Conservation (phyloP, 139 green algal species). For the Ettlia oleoabundans region DNA sequence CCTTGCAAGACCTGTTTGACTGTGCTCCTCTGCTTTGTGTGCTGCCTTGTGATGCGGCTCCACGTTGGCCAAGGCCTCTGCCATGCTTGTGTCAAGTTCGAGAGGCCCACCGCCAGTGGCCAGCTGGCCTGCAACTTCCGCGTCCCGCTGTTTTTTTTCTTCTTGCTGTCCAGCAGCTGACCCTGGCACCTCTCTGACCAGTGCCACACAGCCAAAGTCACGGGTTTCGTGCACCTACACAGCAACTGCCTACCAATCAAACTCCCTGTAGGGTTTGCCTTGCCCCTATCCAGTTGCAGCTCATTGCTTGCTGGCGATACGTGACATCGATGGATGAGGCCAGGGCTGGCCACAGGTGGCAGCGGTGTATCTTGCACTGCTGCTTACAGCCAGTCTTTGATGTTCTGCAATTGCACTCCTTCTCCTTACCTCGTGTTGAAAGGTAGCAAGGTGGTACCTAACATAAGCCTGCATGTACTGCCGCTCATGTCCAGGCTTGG, state of each 20-base stretch:
- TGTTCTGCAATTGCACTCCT: not conserved
- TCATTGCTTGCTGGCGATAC: too few relatives aligned
- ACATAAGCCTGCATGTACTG: not conserved
- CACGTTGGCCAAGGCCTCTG: not conserved
- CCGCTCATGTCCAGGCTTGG: not conserved
- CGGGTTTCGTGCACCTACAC: not conserved
- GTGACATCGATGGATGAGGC: too few relatives aligned
- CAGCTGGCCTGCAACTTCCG: too few relatives aligned
- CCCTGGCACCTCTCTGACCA: slow-evolving; percentile 8
- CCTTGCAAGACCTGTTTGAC: too few relatives aligned
- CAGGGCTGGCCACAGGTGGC: too few relatives aligned
- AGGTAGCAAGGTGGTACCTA: not conserved
- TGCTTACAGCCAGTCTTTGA: not conserved
- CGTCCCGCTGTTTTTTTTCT: too few relatives aligned
- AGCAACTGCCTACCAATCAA: too few relatives aligned
- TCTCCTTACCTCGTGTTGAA: not conserved
- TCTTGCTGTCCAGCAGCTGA: not conserved
- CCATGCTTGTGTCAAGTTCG: not conserved
- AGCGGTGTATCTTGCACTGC: not conserved
- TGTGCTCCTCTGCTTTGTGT: too few relatives aligned
- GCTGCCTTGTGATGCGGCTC: not conserved
- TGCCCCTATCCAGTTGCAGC: too few relatives aligned
- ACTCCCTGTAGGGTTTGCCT: too few relatives aligned
- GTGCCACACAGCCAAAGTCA: slow-evolving; percentile 3
- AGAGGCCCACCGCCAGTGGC: too few relatives aligned